Base-by-base conservation (phyloP, 768 basidiomycete genomes). In the Rhodotorula paludigena region DNA sequence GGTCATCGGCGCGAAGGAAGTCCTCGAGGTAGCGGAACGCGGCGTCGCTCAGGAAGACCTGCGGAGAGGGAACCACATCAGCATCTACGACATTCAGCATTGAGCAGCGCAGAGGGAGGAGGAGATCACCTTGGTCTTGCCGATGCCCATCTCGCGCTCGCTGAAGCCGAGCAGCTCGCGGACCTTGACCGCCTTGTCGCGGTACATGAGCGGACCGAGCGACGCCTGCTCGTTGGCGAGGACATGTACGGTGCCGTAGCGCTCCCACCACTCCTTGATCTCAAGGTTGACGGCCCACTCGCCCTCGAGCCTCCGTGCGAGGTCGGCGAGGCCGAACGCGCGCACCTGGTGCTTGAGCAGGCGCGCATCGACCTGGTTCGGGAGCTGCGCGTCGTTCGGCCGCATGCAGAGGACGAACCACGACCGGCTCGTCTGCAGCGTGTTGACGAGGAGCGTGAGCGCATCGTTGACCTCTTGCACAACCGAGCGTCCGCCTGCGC, bases 351-450 rank as follows among this genome's bases (percentile, higher is more conserved):
- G 89, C 78, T 92, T 94, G 56, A 97, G 88, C 47, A 88, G 87
- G 52, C 92, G 82, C 18, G 90, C 89, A 80, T 98, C 94, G 59
- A 97, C 81, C 77, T 97, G 93, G 76, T 92, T 90, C 45, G 93
- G 92, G 28, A 97, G 80, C 76, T 94, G 94, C 33, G 90, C 87
- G 79, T 97, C 92, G 76, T 98, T 99, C 8, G 93, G 92, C 77
- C 89, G 92, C 73, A 98, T 79, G 75, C 92, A 96, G 79, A 94
- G 90, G 25, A 96, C 83, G 74, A 86, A 88, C 92, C 92, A 97
- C 25, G 63, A 59, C 35, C 53, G 33, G 25, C 59, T 64, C 32
- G 63, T 69, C 47, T 42, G 60, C 45, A 85, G 76, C 5, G 84
- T 83, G 9, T 83, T 82, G 76, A 85, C 81, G 74, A 79, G 76